Evolutionary conservation across 148 eudicot genomes (phyloP), one percentile per base, ranked within the genome.

Genomic region (Camellia lanceoleosa): DNA sequence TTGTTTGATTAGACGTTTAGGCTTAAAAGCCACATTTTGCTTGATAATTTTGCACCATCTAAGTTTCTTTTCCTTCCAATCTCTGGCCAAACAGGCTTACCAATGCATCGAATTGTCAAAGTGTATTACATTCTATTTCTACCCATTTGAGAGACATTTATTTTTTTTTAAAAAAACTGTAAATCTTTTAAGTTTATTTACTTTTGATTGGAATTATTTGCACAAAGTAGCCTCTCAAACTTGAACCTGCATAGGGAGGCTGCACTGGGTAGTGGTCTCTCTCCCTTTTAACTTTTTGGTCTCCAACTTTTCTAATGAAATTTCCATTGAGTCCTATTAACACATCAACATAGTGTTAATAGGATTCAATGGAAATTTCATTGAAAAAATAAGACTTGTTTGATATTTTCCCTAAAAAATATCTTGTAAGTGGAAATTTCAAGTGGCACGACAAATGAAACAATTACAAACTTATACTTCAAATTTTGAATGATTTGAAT

Each of bases 61-160:
- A 51, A 30, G 16, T 23, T 30, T 49, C 4, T 44, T 19, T 12
- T 54, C 43, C 42, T 19, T 19, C 55, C 54, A 20, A 76, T 63
- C 79, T 76, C 46, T 18, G 13, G 55, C 59, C 10, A 47, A 63
- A 76, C 68, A 14, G 64, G 46, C 59, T 58, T 46, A 55, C 47
- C 47, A 73, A n/a, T 73, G 11, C 18, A 49, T n/a, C 14, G 20
- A 18, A 10, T 9, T n/a, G 43, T 42, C 10, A 60, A 62, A 46
- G 54, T 0, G 3, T 4, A 63, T 64, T n/a, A 73, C 44, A 38
- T 30, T 56, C 12, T 16, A 4, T 71, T 3, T 49, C 18, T 52
- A 14, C 15, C 59, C 10, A 23, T 66, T 66, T 30, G 46, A 30
- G 20, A 5, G 38, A 15, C 38, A 30, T 59, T 9, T 56, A 66